These are phyloP conservation scores for Haplosporangium sp. DNA, from an alignment of 371 early-diverging fungal genomes.

Conservation along the genomic window DNA sequence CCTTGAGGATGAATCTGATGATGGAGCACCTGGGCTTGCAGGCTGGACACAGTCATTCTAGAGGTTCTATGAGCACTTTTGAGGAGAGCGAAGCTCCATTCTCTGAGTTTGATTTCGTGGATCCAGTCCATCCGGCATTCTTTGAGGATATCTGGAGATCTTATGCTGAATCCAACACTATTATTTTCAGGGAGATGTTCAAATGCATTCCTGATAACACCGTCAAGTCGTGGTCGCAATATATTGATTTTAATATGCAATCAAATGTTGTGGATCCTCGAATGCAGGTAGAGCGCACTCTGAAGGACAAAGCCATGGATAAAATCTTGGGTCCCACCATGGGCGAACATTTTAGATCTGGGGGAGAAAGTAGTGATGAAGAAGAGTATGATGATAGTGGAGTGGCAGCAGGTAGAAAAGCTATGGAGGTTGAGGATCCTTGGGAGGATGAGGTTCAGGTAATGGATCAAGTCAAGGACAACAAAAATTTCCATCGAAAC, in stretches of 20 bases:
- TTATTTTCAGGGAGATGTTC: constrained; percentile 70
- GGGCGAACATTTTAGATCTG: constrained; percentile 37
- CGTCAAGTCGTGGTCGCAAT: constrained; percentile 69
- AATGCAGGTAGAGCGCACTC: constrained; percentile 47
- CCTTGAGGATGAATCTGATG: constrained; percentile 82
- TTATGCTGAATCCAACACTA: constrained; percentile 66
- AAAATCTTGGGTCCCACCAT: constrained; percentile 48
- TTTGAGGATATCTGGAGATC: constrained; percentile 61
- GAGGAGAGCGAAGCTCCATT: constrained; percentile 13
- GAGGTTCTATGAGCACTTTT: neutral
- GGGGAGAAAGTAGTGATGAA: constrained; percentile 43
- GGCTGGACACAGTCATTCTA: constrained; percentile 25
- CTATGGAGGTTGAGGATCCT: constrained; percentile 21
- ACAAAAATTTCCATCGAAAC: constrained; percentile 13
- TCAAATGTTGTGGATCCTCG: constrained; percentile 53
- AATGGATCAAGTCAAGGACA: constrained; percentile 8
- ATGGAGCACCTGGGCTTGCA: constrained; percentile 89
- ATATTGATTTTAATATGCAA: constrained; percentile 64
- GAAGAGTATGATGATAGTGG: constrained; percentile 31
- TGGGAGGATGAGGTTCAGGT: constrained; percentile 24
- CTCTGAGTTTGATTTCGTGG: constrained; percentile 47
- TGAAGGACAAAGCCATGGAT: constrained; percentile 63
- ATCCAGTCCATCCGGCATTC: constrained; percentile 59
- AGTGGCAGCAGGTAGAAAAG: constrained; percentile 18
- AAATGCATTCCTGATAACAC: constrained; percentile 77